Percentiles rank a stretch among this genome's conserved stretches.
Evolutionary conservation across 176 grass and related monocot genomes (phyloP).

Genomic region (Oryza longistaminata): DNA sequence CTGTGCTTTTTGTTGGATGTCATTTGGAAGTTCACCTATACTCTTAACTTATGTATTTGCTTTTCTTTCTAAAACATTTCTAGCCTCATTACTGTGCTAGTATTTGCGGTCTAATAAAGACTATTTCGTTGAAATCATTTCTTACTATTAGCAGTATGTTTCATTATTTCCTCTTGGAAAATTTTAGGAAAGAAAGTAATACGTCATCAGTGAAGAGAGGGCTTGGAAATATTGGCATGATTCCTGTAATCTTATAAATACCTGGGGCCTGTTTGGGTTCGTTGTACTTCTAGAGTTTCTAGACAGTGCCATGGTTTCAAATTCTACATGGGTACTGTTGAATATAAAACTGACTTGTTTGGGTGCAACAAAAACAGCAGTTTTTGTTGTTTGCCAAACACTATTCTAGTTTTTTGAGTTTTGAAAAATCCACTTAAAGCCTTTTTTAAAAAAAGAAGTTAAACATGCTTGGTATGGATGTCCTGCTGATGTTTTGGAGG

Average conservation of each 20-base stretch:
- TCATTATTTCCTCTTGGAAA: background rate
- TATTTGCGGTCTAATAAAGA: conserved; percentile 11
- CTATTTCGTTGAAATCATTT: conserved; percentile 20
- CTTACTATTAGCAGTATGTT: conserved; percentile 28
- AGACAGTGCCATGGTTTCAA: background rate
- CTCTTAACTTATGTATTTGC: background rate
- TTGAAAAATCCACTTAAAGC: background rate
- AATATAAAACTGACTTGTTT: background rate
- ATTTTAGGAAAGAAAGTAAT: background rate
- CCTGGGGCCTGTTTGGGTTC: background rate
- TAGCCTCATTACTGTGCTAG: background rate
- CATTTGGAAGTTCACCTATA: background rate
- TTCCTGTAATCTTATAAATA: conserved; percentile 13
- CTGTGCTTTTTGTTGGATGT: conserved; percentile 8
- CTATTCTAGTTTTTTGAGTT: background rate
- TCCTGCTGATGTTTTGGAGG: conserved; percentile 12
- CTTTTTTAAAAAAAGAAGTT: conserved; percentile 16
- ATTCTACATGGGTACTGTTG: background rate
- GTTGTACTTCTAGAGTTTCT: background rate
- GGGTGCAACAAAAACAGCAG: background rate
- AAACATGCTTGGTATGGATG: background rate
- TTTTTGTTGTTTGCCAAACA: background rate
- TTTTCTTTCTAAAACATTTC: conserved; percentile 20
- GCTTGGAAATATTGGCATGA: conserved; percentile 7
- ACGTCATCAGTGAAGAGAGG: background rate